A percentile compares a stretch with the other conserved stretches of the same genome.
Conservation (phyloP, 768 basidiomycete species). For the Lactarius indigo region DNA sequence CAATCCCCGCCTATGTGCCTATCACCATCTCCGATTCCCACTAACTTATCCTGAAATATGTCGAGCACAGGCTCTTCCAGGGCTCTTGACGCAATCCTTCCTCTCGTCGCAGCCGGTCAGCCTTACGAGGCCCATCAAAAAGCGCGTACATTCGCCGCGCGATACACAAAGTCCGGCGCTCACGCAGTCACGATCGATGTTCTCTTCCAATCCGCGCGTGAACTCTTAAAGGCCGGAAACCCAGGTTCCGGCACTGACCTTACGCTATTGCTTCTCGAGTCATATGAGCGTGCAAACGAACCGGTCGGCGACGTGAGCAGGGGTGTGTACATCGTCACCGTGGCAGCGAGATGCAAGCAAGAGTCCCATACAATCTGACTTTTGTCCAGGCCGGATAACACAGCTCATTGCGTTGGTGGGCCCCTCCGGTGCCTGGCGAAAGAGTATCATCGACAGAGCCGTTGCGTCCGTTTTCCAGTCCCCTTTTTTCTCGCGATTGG, state of each 20-base stretch:
- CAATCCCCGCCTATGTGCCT: too few relatives aligned
- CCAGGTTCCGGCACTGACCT: slow-evolving; percentile 90
- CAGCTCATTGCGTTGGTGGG: slow-evolving; percentile 89
- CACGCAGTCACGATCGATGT: slow-evolving; percentile 89
- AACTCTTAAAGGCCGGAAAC: slow-evolving; percentile 85
- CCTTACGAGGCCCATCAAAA: slow-evolving; percentile 95
- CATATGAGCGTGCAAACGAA: slow-evolving; percentile 75
- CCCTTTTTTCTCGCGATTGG: slow-evolving; percentile 2
- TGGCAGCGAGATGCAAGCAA: neutral
- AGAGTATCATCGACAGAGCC: slow-evolving; percentile 80
- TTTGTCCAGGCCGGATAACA: slow-evolving; percentile 67
- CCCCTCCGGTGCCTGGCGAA: slow-evolving; percentile 79
- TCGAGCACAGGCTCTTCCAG: slow-evolving; percentile 41
- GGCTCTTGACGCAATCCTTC: slow-evolving; percentile 74
- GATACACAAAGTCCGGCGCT: slow-evolving; percentile 77
- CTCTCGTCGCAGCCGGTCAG: slow-evolving; percentile 65
- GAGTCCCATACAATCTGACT: neutral
- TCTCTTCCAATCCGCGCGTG: slow-evolving; percentile 84
- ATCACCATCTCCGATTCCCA: neutral
- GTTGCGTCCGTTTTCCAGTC: slow-evolving; percentile 61
- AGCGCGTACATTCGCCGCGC: slow-evolving; percentile 89
- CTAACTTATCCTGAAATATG: neutral
- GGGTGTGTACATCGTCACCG: slow-evolving; percentile 47
- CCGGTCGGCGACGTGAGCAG: slow-evolving; percentile 70
- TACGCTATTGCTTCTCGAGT: slow-evolving; percentile 71